Conservation (phyloP, 768 basidiomycete species). For the Chiua virens region DNA sequence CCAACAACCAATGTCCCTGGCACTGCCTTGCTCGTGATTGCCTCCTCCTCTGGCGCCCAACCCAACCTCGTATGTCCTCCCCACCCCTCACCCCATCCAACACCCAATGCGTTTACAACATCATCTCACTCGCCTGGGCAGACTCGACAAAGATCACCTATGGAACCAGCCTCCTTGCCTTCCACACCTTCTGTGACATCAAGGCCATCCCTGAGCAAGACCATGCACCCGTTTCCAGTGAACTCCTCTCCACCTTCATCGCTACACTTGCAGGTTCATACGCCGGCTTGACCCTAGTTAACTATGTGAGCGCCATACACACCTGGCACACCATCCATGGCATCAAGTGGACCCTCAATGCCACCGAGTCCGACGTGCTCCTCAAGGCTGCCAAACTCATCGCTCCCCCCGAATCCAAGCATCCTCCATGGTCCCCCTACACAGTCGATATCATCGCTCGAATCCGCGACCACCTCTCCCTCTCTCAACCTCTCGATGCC, state of each 20-base stretch:
- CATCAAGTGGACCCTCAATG: slow-evolving; percentile 13
- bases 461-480: neutral
- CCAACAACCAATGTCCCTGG: too few relatives aligned
- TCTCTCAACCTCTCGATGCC: neutral
- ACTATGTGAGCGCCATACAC: slow-evolving; percentile 14
- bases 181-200: too few relatives aligned
- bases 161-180: too few relatives aligned
- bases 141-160: too few relatives aligned
- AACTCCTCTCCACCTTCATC: neutral
- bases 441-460: slow-evolving; percentile 8
- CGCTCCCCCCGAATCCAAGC: slow-evolving; percentile 8
- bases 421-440: slow-evolving; percentile 4
- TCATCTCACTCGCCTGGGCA: too few relatives aligned
- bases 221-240: neutral
- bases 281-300: slow-evolving; percentile 2
- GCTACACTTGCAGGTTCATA: slow-evolving; percentile 1
- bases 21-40: too few relatives aligned
- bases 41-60: too few relatives aligned
- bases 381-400: slow-evolving; percentile 12
- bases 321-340: slow-evolving; percentile 31
- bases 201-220: too few relatives aligned
- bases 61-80: too few relatives aligned
- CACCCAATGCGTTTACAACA: too few relatives aligned
- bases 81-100: too few relatives aligned
- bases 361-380: slow-evolving; percentile 8